Percentiles rank a stretch among this genome's conserved stretches.
Evolutionary conservation across 768 basidiomycete species (phyloP).

Genomic region (Russula vinacea): DNA sequence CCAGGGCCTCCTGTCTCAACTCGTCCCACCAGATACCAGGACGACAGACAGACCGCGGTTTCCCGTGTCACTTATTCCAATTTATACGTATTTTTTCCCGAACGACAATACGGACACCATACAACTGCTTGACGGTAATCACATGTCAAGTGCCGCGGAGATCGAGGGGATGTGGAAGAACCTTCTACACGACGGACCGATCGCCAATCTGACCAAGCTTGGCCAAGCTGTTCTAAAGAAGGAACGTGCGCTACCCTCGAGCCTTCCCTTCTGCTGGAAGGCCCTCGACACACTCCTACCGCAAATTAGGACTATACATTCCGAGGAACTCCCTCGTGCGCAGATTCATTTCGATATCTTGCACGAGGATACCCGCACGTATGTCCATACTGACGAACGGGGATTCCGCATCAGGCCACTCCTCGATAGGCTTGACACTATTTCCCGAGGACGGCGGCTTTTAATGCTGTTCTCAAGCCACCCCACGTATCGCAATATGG

Average conservation of each 20-base stretch:
- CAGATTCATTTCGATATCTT: background rate
- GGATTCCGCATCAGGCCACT: conserved; percentile 14
- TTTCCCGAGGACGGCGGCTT: conserved; percentile 7
- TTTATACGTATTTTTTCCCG: background rate
- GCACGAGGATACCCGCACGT: background rate
- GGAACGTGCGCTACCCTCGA: background rate
- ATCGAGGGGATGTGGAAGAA: background rate
- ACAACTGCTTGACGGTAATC: too few relatives aligned
- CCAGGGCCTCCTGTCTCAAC: conserved; percentile 9
- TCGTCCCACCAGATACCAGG: background rate
- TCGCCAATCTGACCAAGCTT: conserved; percentile 10
- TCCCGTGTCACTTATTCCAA: background rate
- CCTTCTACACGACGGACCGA: conserved; percentile 13
- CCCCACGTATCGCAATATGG: conserved; percentile 2
- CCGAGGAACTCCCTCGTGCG: background rate
- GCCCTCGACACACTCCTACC: conserved; percentile 15
- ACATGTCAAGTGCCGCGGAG: background rate
- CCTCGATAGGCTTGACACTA: conserved; percentile 4
- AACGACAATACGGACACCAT: background rate
- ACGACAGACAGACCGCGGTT: background rate
- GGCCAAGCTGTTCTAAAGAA: background rate
- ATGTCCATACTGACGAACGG: background rate
- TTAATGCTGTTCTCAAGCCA: background rate
- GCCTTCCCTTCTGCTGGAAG: conserved; percentile 18
- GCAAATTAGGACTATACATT: background rate